Evolutionary conservation across 2,329 filamentous ascomycete species (phyloP), one percentile per base, ranked within the genome.

Genomic region (Simplicillium sp.): DNA sequence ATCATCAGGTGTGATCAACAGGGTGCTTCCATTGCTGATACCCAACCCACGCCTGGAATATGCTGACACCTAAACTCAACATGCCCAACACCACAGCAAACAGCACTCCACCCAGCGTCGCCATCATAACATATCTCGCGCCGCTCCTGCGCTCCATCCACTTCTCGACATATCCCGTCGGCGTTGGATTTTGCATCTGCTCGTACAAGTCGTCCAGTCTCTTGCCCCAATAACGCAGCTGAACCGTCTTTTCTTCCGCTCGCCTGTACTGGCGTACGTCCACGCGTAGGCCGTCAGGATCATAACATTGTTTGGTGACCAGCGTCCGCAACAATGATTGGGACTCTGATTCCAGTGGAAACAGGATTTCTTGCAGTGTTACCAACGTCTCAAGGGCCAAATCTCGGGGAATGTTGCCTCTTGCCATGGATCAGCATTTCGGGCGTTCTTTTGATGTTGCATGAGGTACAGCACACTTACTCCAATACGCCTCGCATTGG

Each of bases 41-140:
- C 7, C 41, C 49, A 29, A 52, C 38, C 41, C 49, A 51, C 3
- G 50, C 39, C 31, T 54, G 50, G 31, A 44, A 52, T 1, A 42
- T 37, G 25, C 47, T 46, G 11, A 51, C 42, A 7, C 18, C 39
- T 6, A 53, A 38, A 4, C 37, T 37, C 16, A 48, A 14, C 3
- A 47, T 15, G 3, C 50, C 50, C 2, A 51, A 43, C 1, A 50
- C 3, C 3, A 52, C 38, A 0, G 49, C 50, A 29, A 53, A 41
- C 3, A 48, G 16, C 2, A 53, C 42, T 3, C 49, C 50, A 3
- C 47, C 38, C 34, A 53, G 34, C 11, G 49, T 54, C 13, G 48
- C 51, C 49, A 54, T 48, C 51, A 53, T 52, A 25, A 48, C 39
- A 36, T 52, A 45, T 11, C 49, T 45, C 7, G 48, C 46, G 16